Evolutionary conservation across 2,329 filamentous ascomycete genomes (phyloP).

Genomic region (Hypoxylon rubiginosum): DNA sequence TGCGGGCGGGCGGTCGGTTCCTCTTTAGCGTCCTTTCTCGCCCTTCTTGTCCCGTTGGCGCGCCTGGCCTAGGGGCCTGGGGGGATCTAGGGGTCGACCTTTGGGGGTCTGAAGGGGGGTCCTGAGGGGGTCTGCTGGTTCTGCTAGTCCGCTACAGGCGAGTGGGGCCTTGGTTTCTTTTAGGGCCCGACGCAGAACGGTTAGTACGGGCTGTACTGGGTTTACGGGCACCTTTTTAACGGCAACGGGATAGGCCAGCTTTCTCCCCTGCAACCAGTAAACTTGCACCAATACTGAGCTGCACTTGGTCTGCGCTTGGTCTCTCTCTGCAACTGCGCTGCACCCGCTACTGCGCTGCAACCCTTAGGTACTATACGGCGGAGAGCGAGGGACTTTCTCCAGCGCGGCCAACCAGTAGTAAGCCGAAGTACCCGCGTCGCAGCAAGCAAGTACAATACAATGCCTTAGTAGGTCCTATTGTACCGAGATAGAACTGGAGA

Average conservation of each 20-base stretch:
- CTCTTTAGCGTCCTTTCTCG: conserved; percentile 40
- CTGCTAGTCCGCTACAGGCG: conserved; percentile 14
- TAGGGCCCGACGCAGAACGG: not conserved
- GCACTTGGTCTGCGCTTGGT: not conserved
- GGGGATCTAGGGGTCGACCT: not conserved
- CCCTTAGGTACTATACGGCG: conserved; percentile 21
- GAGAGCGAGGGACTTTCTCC: conserved; percentile 31
- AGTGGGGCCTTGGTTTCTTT: conserved; percentile 18
- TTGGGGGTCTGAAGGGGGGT: not conserved
- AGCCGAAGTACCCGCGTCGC: conserved; percentile 31
- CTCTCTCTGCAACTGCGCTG: conserved; percentile 4
- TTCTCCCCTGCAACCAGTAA: conserved; percentile 1
- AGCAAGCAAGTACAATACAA: conserved; percentile 18
- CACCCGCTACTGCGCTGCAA: conserved; percentile 33
- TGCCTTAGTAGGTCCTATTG: conserved; percentile 7
- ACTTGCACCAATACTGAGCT: too few relatives aligned
- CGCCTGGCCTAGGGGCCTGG: conserved; percentile 5
- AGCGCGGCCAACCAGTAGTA: conserved; percentile 28
- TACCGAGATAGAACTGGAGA: conserved; percentile 13
- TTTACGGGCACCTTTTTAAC: conserved; percentile 15
- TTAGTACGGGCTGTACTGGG: conserved; percentile 1
- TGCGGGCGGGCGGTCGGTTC: conserved; percentile 35
- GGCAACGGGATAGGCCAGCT: conserved; percentile 28
- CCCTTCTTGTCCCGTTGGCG: conserved; percentile 16
- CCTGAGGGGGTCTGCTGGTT: too few relatives aligned